phyloP scores from a whole-genome alignment of 1,139 yeast species.

The Yamadazyma sp. region DNA sequence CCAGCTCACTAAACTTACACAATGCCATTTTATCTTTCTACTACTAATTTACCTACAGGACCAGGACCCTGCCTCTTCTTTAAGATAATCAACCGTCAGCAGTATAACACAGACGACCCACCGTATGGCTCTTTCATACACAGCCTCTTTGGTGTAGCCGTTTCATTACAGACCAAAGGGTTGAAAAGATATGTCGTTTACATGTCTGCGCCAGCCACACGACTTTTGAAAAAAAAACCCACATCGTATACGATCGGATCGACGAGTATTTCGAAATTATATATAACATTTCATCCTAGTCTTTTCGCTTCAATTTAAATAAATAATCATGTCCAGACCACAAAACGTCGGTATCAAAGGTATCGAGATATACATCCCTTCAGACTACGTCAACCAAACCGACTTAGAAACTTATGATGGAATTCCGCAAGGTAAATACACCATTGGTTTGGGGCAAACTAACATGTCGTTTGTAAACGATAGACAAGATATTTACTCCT shows the following conservation, averaged over 20 bases:
- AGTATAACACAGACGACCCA: neutral
- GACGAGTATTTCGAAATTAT: constrained; percentile 7
- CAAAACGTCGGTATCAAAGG: constrained; percentile 93
- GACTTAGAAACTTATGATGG: constrained; percentile 85
- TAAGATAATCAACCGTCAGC: too few species aligned
- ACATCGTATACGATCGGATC: constrained; percentile 10
- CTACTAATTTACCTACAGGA: too few species aligned
- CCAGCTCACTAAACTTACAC: too few species aligned
- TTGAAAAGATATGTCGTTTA: neutral
- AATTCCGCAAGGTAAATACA: constrained; percentile 92
- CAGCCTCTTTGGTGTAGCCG: too few species aligned
- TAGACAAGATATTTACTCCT: constrained; percentile 94
- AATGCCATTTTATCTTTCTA: too few species aligned
- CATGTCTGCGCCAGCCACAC: constrained; percentile 2
- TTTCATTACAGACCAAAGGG: too few species aligned
- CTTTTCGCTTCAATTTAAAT: constrained; percentile 1
- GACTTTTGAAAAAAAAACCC: constrained; percentile 2
- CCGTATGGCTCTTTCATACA: too few species aligned
- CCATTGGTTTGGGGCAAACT: constrained; percentile 98
- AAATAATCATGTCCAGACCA: constrained; percentile 16
- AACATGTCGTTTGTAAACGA: constrained; percentile 97
- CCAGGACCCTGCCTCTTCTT: too few species aligned
- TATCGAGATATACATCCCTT: constrained; percentile 87
- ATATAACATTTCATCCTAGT: constrained; percentile 3
- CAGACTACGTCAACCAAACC: constrained; percentile 78